Base-by-base conservation (phyloP, 73 alveolate genomes). In the Paramecium tetraurelia region DNA sequence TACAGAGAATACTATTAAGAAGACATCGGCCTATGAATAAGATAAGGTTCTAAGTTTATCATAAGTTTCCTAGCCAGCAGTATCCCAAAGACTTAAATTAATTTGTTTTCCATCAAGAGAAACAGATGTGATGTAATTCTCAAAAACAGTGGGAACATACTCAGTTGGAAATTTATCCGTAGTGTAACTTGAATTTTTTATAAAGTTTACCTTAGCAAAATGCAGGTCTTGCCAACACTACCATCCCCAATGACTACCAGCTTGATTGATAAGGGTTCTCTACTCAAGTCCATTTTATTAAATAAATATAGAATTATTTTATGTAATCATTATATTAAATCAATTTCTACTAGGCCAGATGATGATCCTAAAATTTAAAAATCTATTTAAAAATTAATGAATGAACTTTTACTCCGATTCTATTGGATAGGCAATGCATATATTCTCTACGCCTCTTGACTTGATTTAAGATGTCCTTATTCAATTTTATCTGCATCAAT, bases 31-130 rank as follows among this genome's bases (percentile, higher is more conserved):
- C 53, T 87, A 88, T 43, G 95, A 92, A 85, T 95, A 95, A 48
- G 93, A 59, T 46, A 95, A 90, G 0, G 98, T 92, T 86, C 98
- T 50, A 8, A 95, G 72, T 53, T 96, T 85, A 38, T 95, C 95
- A 69, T 95, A 95, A 53, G 95, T 96, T 59, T 95, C 98, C 53
- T 94, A 63, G 9, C 98, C 98, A 20, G 97, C 97, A 21, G 98
- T 95, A 46, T 95, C 98, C 86, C 98, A 95, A 3, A 95, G 71
- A n/a, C 93, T 86, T 4, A 95, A 95, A n/a, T 88, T 92, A 36
- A 95, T 76, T 22, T 86, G 59, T 75, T 94, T 84, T n/a, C 72
- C 85, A 33, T 94, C 95, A 36, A 93, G 86, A 38, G 38, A 44
- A 16, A 95, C 89, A 12, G 94, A 92, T 3, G 97, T 94, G 18